phyloP scores from a whole-genome alignment of 495 filamentous ascomycete species.

The Neurospora pannonica region DNA sequence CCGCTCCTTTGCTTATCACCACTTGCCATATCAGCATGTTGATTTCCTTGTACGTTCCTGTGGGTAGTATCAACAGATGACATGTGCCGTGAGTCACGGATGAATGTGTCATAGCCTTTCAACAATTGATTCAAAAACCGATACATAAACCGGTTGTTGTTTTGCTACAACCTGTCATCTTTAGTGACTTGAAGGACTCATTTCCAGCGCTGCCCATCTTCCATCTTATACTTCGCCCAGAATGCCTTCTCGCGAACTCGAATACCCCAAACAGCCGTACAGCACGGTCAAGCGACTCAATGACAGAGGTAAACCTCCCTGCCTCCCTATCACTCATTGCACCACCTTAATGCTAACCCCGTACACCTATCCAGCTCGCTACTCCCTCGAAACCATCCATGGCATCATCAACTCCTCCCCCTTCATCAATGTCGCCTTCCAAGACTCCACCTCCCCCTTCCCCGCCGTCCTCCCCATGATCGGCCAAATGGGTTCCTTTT shows the following conservation, averaged over 20 bases:
- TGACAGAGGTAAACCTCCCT: constrained; percentile 46
- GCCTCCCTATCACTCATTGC: not conserved
- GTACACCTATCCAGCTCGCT: constrained; percentile 45
- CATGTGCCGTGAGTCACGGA: not conserved
- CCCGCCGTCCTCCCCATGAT: constrained; percentile 82
- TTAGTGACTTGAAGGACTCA: too few relatives aligned
- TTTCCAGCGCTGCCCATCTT: too few relatives aligned
- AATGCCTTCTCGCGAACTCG: constrained; percentile 43
- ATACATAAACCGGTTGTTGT: too few relatives aligned
- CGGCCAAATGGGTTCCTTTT: constrained; percentile 68
- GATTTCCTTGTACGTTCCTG: not conserved
- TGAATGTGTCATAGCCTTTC: not conserved
- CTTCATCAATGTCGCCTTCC: constrained; percentile 80
- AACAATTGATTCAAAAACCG: too few relatives aligned
- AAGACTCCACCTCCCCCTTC: constrained; percentile 53
- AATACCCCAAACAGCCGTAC: constrained; percentile 55
- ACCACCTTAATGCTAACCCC: not conserved
- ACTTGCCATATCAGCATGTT: not conserved
- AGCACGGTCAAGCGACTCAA: constrained; percentile 68
- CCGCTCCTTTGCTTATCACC: not conserved
- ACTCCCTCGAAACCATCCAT: constrained; percentile 71
- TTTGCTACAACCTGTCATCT: too few relatives aligned
- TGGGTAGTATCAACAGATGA: not conserved
- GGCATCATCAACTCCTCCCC: constrained; percentile 65
- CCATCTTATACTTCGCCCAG: too few relatives aligned